Base-by-base conservation (phyloP, 345 rosid species). In the Salix purpurea region DNA sequence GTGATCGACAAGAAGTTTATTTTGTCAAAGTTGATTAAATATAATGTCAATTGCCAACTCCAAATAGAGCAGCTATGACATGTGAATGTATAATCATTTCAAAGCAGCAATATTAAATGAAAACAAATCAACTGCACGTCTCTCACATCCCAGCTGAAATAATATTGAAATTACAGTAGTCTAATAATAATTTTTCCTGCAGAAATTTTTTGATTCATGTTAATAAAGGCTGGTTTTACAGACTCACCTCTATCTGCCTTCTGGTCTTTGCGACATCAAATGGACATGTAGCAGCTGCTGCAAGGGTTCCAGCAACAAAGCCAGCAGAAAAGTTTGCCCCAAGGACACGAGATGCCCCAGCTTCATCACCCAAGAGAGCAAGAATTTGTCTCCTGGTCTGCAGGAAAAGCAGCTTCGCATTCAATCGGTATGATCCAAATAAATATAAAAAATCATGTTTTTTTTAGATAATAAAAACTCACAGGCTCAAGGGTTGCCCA, bases 401-500 rank as follows among this genome's bases (percentile, higher is more conserved):
- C 40, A 74, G 10, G 52, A 28, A 46, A 79, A 6, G 18, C 14
- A 54, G 19, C 23, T 68, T 79, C 56, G 1, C 9, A 58, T 68
- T 46, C 71, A 64, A 67, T 15, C 14, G 7, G 19, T 37, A 54
- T 52, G 44, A 32, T 11, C 40, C 65, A 61, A 30, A 13, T 36
- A 37, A 14, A 42, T n/a, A 50, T 60, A 16, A 46, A 21, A 61
- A 36, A 69, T 18, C 37, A 16, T 26, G 39, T 26, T 19, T 54
- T 16, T 30, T 34, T 58, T 5, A 58, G 26, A 23, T 15, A 71
- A 56, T 21, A 69, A 52, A 69, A 74, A 74, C 97, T 90, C 89
- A 94, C 98, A 67, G 97, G 94, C 84, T 96, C 99, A 40, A 96
- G 92, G 30, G 92, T 84, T 32, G 94, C 88, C 98, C 99, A 92